phyloP scores from a whole-genome alignment of 805 yeast species.

The Scheffersomyces coipomensis region DNA sequence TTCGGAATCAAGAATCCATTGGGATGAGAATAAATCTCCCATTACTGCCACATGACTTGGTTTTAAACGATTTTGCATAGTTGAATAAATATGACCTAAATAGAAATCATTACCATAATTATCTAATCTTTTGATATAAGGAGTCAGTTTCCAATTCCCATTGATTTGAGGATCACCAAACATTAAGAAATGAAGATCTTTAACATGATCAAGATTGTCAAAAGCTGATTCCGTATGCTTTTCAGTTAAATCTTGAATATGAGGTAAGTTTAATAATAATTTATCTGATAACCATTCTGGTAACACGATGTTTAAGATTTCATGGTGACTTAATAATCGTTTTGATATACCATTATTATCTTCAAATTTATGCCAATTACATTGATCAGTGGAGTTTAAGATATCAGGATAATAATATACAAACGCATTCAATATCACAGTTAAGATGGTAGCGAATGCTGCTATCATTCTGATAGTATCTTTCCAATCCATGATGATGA shows the following conservation, averaged over 20 bases:
- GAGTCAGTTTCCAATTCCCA: conserved; percentile 75
- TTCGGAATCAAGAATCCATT: conserved; percentile 90
- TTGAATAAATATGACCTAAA: conserved; percentile 75
- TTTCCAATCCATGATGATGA: too few relatives aligned
- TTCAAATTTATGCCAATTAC: conserved; percentile 55
- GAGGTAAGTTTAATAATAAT: conserved; percentile 19
- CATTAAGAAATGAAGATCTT: conserved; percentile 66
- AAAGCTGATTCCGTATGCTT: conserved; percentile 8
- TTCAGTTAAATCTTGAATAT: conserved; percentile 3
- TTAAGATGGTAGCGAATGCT: conserved; percentile 13
- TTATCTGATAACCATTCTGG: conserved; percentile 9
- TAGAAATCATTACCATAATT: conserved; percentile 88
- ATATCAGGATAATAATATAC: conserved; percentile 77
- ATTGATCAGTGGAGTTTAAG: conserved; percentile 38
- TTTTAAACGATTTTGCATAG: conserved; percentile 58
- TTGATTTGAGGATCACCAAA: conserved; percentile 98
- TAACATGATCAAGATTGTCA: conserved; percentile 17
- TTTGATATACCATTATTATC: conserved; percentile 5
- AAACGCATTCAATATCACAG: conserved; percentile 56
- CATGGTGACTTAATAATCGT: conserved; percentile 3
- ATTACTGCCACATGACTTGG: conserved; percentile 86
- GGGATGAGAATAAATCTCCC: conserved; percentile 92
- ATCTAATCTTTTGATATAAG: conserved; percentile 73
- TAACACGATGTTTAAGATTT: conserved; percentile 9
- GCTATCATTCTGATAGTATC: not conserved